Evolutionary conservation across 768 basidiomycete genomes (phyloP).

Genomic region (Mycena venus): DNA sequence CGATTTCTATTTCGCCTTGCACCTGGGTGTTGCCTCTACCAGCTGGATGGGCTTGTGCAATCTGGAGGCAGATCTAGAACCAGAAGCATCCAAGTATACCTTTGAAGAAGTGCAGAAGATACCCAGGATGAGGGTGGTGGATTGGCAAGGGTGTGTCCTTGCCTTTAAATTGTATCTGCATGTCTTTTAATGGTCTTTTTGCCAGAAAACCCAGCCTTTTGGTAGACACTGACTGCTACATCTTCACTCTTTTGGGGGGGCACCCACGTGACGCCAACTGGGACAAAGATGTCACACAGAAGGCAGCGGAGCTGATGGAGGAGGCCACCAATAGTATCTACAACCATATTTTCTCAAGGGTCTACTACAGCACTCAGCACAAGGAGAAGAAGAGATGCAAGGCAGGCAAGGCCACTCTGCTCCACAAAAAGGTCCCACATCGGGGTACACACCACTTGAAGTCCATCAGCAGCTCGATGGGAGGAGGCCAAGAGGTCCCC

Average conservation of each 20-base stretch:
- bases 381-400: background rate
- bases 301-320: background rate
- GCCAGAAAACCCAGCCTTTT: background rate
- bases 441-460: background rate
- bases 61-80: background rate
- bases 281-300: background rate
- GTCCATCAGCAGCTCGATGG: background rate
- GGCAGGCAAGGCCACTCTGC: background rate
- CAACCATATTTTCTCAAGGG: background rate
- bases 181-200: too few relatives aligned
- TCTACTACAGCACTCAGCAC: background rate
- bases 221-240: background rate
- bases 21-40: background rate
- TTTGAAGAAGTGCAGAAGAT: background rate
- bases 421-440: background rate
- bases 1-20: background rate
- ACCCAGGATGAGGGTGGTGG: background rate
- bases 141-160: constrained; percentile 1
- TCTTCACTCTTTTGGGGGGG: background rate
- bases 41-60: constrained; percentile 5
- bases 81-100: background rate
- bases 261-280: background rate
- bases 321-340: background rate
- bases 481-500: background rate
- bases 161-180: too few relatives aligned